phyloP scores from a whole-genome alignment of 164 flowering plant genomes.

The Santalum album region DNA sequence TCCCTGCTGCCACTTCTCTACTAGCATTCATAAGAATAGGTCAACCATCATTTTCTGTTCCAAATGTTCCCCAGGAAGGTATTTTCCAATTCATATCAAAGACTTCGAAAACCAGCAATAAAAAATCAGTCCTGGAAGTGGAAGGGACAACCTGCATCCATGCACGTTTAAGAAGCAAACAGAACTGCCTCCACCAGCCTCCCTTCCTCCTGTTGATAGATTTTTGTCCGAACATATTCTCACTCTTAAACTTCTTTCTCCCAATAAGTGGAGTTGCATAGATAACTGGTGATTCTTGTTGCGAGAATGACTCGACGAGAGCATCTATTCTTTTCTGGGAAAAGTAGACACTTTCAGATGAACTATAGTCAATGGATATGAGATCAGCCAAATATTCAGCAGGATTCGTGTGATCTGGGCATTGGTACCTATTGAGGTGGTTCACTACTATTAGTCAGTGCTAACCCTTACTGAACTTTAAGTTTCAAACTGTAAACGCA shows the following conservation, averaged over 20 bases:
- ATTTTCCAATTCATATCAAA: no score
- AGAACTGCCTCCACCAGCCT: slow-evolving; percentile 90
- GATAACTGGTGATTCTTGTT: slow-evolving; percentile 33
- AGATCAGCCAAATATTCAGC: slow-evolving; percentile 98
- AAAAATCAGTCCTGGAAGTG: not conserved
- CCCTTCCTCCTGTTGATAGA: slow-evolving; percentile 34
- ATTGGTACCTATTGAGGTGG: slow-evolving; percentile 43
- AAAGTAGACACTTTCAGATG: slow-evolving; percentile 63
- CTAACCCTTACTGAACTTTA: not conserved
- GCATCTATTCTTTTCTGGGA: slow-evolving; percentile 83
- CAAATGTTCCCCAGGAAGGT: no score
- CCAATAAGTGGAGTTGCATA: slow-evolving; percentile 51
- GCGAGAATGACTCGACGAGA: slow-evolving; percentile 70
- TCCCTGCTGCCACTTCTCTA: no score
- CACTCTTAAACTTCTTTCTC: slow-evolving; percentile 14
- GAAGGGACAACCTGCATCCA: slow-evolving; percentile 84
- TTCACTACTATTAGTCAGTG: no score
- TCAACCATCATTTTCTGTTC: no score
- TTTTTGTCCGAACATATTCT: slow-evolving; percentile 21
- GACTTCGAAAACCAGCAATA: not conserved
- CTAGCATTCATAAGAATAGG: no score
- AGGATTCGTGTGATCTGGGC: slow-evolving; percentile 93
- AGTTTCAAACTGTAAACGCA: no score
- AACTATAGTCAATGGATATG: slow-evolving; percentile 88
- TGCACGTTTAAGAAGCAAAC: slow-evolving; percentile 85